phyloP scores from a whole-genome alignment of 2,329 filamentous ascomycete species.

The Stromatinia cepivora region DNA sequence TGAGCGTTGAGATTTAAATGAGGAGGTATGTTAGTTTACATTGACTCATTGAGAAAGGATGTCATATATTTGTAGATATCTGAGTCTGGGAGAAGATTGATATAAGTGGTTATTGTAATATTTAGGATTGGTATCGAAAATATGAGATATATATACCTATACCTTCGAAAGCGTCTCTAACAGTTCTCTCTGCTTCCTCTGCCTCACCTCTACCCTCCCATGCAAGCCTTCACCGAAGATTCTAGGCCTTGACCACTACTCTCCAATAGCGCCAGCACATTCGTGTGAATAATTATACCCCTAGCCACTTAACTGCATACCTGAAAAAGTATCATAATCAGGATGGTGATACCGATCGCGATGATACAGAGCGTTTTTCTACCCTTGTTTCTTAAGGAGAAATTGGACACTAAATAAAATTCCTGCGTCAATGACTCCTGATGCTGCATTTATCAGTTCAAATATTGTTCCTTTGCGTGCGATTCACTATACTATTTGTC shows the following conservation, averaged over 20 bases:
- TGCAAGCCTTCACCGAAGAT: too few species aligned
- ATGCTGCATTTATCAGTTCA: neutral
- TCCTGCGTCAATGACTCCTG: neutral
- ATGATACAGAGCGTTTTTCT: conserved; percentile 46
- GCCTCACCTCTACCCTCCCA: neutral
- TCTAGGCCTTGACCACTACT: conserved; percentile 26
- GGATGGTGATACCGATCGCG: conserved; percentile 44
- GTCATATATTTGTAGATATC: too few species aligned
- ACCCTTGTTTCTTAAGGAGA: conserved; percentile 44
- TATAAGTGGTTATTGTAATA: too few species aligned
- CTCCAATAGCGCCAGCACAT: conserved; percentile 29
- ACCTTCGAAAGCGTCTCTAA: too few species aligned
- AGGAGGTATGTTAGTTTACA: too few species aligned
- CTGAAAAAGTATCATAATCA: conserved; percentile 35
- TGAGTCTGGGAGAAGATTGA: too few species aligned
- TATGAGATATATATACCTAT: too few species aligned
- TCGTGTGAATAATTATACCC: conserved; percentile 32
- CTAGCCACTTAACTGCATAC: conserved; percentile 31
- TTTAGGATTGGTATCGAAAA: too few species aligned
- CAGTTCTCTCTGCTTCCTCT: neutral
- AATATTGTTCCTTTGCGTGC: conserved; percentile 49
- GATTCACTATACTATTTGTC: conserved; percentile 68
- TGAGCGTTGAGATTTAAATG: too few species aligned
- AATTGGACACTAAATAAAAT: neutral
- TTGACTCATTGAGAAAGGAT: too few species aligned